Base-by-base conservation (phyloP, 176 grass and related monocot genomes). In the Triticum turgidum region DNA sequence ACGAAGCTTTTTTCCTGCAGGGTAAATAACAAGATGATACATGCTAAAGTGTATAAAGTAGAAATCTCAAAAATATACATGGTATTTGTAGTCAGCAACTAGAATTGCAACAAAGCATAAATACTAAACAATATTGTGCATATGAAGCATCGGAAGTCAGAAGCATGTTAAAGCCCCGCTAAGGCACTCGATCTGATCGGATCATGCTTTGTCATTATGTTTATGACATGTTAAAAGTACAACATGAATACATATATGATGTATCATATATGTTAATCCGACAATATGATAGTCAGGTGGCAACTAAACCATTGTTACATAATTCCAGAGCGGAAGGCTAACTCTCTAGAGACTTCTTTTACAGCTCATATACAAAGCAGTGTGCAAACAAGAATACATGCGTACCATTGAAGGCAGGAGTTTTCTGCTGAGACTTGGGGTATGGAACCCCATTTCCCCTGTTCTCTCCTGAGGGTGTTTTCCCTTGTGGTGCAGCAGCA, bases 1-100 rank as follows among this genome's bases (percentile, higher is more conserved):
- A 24, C 91, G 78, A 81, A 96, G 89, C 84, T 94, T 96, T 83
- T 85, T 82, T 41, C 97, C 94, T 89, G 80, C 61, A 81, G 61
- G 27, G 68, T 12, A 85, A 11, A 54, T 35, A 77, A 70, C 14
- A 73, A 37, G 42, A n/a, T 13, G 24, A 9, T 33, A 76, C 63
- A 65, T 3, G 71, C 81, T 56, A 70, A 83, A 80, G 5, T 9
- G 20, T 45, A 62, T 10, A 86, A 86, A 73, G 74, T 32, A 52
- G 15, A 6, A 80, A 80, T 2, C 59, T 54, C 25, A 3, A 33
- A 37, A 45, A 61, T 77, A 87, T 35, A 44, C 0, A 78, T 65
- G 32, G 5, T 45, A 34, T 65, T 8, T 1, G 58, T 61, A 76
- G 22, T 63, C 37, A 22, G 38, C 61, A 34, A 63, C 38, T 75